phyloP scores from a whole-genome alignment of 2,329 filamentous ascomycete species.

The Xylaria polymorpha region DNA sequence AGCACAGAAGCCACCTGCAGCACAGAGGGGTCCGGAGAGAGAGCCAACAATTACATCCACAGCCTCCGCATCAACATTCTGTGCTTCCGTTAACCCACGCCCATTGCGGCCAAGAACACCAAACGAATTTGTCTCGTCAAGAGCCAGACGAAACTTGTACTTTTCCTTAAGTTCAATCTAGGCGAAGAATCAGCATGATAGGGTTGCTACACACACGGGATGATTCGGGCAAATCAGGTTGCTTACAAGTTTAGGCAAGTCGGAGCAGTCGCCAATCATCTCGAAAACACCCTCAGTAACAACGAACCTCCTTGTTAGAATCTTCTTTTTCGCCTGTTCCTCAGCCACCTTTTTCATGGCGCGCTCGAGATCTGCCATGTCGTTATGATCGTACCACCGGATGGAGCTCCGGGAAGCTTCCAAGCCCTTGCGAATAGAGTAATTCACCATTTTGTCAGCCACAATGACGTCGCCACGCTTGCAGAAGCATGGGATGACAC shows the following conservation, averaged over 20 bases:
- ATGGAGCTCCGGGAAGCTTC: slow-evolving; percentile 93
- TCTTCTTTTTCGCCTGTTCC: slow-evolving; percentile 86
- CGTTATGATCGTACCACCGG: slow-evolving; percentile 94
- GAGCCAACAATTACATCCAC: slow-evolving; percentile 98
- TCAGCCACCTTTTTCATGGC: slow-evolving; percentile 87
- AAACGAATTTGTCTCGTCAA: slow-evolving; percentile 98
- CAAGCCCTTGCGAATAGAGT: slow-evolving; percentile 91
- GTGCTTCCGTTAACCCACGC: slow-evolving; percentile 91
- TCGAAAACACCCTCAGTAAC: slow-evolving; percentile 97
- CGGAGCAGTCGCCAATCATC: slow-evolving; percentile 83
- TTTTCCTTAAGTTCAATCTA: slow-evolving; percentile 91
- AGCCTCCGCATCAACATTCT: slow-evolving; percentile 92
- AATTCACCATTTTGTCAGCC: slow-evolving; percentile 92
- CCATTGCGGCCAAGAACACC: slow-evolving; percentile 93
- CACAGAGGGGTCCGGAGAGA: slow-evolving; percentile 87
- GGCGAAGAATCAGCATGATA: slow-evolving; percentile 25
- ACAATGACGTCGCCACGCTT: slow-evolving; percentile 98
- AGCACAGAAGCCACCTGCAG: slow-evolving; percentile 95
- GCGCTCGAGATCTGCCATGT: slow-evolving; percentile 91
- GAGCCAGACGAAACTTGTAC: slow-evolving; percentile 97
- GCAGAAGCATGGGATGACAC: slow-evolving; percentile 95
- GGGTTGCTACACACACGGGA: neutral
- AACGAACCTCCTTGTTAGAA: slow-evolving; percentile 91
- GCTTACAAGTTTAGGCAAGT: slow-evolving; percentile 83
- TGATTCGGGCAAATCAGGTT: slow-evolving; percentile 26